Evolutionary conservation across 495 filamentous ascomycete genomes (phyloP), one percentile per base, ranked within the genome.

Genomic region (Aspergillus incahuasiensis): DNA sequence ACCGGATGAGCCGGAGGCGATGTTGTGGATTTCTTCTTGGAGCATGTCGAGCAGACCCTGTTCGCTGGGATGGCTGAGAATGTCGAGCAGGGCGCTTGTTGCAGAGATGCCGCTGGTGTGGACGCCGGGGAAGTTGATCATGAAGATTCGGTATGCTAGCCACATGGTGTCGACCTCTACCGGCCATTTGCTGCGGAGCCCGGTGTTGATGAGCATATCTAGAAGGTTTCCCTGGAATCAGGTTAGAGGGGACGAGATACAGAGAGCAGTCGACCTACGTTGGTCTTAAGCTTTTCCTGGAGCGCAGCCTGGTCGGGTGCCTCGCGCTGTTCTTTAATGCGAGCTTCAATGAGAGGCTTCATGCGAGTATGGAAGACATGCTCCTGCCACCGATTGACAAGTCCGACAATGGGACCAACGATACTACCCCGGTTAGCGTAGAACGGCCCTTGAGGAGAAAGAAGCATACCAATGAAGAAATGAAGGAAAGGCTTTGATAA

Each of bases 61-160:
- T 6, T 45, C 40, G 6, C 21, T 19, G n/a, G 47, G 21, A 35
- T 30, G 44, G 16, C 55, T 57, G n/a, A 57, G 20, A 16, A 57
- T 57, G 16, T 57, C 55, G 9, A 57, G 55, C 11, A 57, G 48
- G 21, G 49, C 48, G 32, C 55, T 57, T 25, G 55, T 52, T 12
- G 48, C 48, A 13, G 55, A 57, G n/a, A 57, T 50, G n/a, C 47
- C 55, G 20, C 47, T 57, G 1, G 55, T 57, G 19, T 57, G 55
- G 11, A 57, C 55, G 12, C 55, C 55, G 24, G 55, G 55, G 30
- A 57, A 57, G 48, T 57, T 57, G 40, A 57, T 52, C 55, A 57
- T 57, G 40, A 57, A 57, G 45, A 57, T 49, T 13, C 55, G 9
- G 35, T 57, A 57, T 1, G 55, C 55, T 18, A 57, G 41, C 55